Conservation (phyloP, 345 rosid species). For the Syzygium aqueum region DNA sequence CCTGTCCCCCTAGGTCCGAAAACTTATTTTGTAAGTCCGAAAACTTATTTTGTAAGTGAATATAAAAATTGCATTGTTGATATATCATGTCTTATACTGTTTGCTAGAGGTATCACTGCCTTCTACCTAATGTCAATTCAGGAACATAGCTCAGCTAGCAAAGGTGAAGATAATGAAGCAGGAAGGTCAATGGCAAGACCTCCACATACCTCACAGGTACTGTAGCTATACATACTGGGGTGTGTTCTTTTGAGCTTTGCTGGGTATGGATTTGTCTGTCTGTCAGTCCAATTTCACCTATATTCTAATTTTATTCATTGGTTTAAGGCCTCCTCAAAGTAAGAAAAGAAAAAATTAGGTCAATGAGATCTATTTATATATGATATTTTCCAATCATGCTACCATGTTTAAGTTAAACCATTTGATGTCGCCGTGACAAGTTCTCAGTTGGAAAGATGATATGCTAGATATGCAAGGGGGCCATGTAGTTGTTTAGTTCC, state of each 20-base stretch:
- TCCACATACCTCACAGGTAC: slow-evolving; percentile 42
- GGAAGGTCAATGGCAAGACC: slow-evolving; percentile 52
- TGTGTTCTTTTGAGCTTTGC: neutral
- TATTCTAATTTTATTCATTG: neutral
- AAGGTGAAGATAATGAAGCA: slow-evolving; percentile 41
- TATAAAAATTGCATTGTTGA: neutral
- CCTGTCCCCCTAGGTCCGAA: neutral
- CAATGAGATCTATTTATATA: neutral
- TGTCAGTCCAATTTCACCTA: neutral
- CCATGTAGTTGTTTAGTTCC: neutral
- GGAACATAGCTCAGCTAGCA: slow-evolving; percentile 53
- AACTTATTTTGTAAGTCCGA: neutral
- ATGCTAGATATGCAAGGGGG: neutral
- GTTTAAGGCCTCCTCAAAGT: neutral
- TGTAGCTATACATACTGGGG: neutral
- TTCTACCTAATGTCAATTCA: slow-evolving; percentile 5
- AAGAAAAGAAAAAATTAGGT: neutral
- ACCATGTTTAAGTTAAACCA: neutral
- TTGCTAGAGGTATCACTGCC: neutral
- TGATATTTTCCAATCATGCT: neutral
- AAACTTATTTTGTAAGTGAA: neutral
- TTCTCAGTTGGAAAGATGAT: neutral
- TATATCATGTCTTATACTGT: neutral
- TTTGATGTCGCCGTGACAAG: neutral
- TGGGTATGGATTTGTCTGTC: neutral